Evolutionary conservation across 2,329 filamentous ascomycete genomes (phyloP).

Genomic region (Aspergillus niger): DNA sequence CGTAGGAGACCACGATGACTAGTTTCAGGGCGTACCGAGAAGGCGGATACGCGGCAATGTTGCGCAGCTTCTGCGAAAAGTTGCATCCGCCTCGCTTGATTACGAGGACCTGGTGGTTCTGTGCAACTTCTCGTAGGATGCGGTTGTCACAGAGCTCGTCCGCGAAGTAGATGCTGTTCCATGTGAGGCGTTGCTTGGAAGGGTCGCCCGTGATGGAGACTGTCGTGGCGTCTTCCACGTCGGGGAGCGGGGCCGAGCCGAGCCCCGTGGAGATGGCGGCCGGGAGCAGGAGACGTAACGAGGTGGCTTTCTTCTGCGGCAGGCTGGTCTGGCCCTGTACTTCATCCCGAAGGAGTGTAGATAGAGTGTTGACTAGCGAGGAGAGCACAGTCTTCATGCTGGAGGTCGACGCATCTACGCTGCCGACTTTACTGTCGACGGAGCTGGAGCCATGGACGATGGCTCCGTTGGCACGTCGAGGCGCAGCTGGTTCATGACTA

Average conservation of each 20-base stretch:
- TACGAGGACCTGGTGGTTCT: slow-evolving; percentile 73
- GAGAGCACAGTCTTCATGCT: slow-evolving; percentile 46
- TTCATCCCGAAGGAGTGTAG: slow-evolving; percentile 52
- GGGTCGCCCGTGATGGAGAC: slow-evolving; percentile 39
- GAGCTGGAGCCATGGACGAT: slow-evolving; percentile 25
- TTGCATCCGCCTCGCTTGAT: slow-evolving; percentile 80
- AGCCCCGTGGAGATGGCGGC: slow-evolving; percentile 54
- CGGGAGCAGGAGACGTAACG: slow-evolving; percentile 46
- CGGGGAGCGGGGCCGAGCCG: slow-evolving; percentile 68
- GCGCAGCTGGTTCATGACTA: slow-evolving; percentile 28
- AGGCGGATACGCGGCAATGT: slow-evolving; percentile 77
- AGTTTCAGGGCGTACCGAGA: slow-evolving; percentile 67
- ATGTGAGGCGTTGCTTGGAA: slow-evolving; percentile 58
- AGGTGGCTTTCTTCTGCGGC: slow-evolving; percentile 32
- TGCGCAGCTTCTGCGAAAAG: slow-evolving; percentile 79
- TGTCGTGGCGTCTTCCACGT: slow-evolving; percentile 58
- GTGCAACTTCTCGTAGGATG: slow-evolving; percentile 55
- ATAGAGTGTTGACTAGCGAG: slow-evolving; percentile 54
- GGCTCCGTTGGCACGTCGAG: slow-evolving; percentile 23
- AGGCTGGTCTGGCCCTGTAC: slow-evolving; percentile 32
- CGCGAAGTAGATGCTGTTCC: slow-evolving; percentile 71
- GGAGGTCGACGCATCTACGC: slow-evolving; percentile 33
- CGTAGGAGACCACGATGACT: slow-evolving; percentile 73
- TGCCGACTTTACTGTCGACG: slow-evolving; percentile 28
- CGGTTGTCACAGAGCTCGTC: slow-evolving; percentile 65